Base-by-base conservation (phyloP, 306 rosid species). In the Hylodesmum podocarpum region DNA sequence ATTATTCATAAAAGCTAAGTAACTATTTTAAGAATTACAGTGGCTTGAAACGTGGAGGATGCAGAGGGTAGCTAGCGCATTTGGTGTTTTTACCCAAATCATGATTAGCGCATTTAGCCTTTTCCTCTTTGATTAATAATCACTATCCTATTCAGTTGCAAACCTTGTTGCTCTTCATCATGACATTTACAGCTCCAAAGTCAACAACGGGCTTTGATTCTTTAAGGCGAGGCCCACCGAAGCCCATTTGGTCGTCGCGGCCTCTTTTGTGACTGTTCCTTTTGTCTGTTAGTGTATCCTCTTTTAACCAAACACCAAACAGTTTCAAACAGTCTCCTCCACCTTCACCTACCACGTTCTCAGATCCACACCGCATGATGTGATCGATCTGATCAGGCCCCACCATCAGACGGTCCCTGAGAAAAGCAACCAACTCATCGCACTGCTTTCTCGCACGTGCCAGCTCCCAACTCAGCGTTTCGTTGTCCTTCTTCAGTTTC, bases 241-340 rank as follows among this genome's bases (percentile, higher is more conserved):
- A 78, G 47, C 81, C 88, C 16, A 46, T 27, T 75, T 87, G 89
- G 68, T 91, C 89, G 0, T 88, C 86, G 2, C 89, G 85, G 9
- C 3, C 82, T 72, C 90, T 87, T 50, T 70, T 82, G 33, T 79
- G 4, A 29, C n/a, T 43, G 22, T 36, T 64, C 57, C 75, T 70
- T 18, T 76, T 76, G 37, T 72, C 80, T 4, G 78, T 33, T 3
- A 18, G 49, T 9, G 51, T 70, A 4, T 79, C 81, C 2, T 77
- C 88, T 68, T 86, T 88, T 72, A 96, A 79, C 99, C 93, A 92
- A 69, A 96, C 99, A 36, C 99, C 99, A 71, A 96, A 96, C 81
- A 96, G 87, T 81, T 91, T 92, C 91, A 96, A 55, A 78, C 86
- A 83, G 14, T 74, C 85, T 33, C 72, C 44, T 8, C 78, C 75